These are phyloP conservation scores for Blastobotrys malaysiensis DNA, from an alignment of 1,139 yeast genomes.

Conservation along the genomic window DNA sequence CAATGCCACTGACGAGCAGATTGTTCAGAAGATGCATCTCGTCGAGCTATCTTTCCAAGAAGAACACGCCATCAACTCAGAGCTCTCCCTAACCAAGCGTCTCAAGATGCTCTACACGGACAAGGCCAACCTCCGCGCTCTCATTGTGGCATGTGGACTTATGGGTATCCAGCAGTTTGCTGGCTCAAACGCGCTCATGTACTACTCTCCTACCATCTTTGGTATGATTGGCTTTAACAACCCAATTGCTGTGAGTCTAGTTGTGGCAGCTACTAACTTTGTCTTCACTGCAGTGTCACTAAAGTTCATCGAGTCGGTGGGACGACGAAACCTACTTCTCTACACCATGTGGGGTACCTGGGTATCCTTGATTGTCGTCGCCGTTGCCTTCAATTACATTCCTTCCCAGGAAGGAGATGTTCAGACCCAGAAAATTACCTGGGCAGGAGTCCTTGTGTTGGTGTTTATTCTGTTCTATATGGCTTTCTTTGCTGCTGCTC, in stretches of 20 bases:
- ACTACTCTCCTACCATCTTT: constrained; percentile 66
- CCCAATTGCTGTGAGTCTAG: constrained; percentile 23
- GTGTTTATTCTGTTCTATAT: constrained; percentile 66
- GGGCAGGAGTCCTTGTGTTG: constrained; percentile 63
- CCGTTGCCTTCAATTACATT: constrained; percentile 12
- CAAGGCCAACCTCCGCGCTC: neutral
- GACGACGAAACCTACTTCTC: constrained; percentile 57
- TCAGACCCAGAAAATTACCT: constrained; percentile 58
- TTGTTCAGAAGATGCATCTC: neutral
- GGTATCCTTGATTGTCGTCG: constrained; percentile 8
- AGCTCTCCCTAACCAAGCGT: neutral
- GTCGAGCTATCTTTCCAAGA: neutral
- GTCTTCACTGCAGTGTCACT: constrained; percentile 22
- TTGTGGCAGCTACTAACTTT: constrained; percentile 19
- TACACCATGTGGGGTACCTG: constrained; percentile 31
- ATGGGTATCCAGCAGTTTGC: constrained; percentile 64
- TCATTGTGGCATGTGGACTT: constrained; percentile 12
- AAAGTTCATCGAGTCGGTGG: constrained; percentile 49
- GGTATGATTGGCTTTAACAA: constrained; percentile 36
- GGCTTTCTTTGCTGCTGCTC: constrained; percentile 64
- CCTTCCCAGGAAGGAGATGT: constrained; percentile 46
- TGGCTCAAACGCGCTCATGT: constrained; percentile 63
- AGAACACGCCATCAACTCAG: neutral
- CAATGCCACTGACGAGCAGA: neutral
- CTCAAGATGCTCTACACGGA: constrained; percentile 2